Evolutionary conservation across 192 early-diverging fungal genomes (phyloP).

Genomic region (Coemansia interrupta): DNA sequence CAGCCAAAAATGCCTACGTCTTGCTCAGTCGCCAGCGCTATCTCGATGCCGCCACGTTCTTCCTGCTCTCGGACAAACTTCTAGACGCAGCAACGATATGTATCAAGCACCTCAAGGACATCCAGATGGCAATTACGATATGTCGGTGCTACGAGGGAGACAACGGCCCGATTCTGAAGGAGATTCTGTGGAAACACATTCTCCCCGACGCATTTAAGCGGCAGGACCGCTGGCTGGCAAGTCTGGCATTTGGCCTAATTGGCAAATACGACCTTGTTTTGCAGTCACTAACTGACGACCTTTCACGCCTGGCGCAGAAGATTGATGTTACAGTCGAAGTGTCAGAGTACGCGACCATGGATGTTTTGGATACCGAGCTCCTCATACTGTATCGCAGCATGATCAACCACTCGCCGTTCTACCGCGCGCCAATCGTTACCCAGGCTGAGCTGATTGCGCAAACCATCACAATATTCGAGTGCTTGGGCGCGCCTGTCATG

Average conservation of each 20-base stretch:
- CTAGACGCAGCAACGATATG: conserved; percentile 91
- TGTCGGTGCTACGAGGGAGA: conserved; percentile 88
- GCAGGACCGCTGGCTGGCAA: conserved; percentile 48
- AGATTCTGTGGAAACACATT: conserved; percentile 34
- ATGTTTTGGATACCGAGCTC: conserved; percentile 45
- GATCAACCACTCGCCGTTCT: conserved; percentile 40
- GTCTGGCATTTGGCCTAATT: conserved; percentile 39
- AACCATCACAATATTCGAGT: conserved; percentile 53
- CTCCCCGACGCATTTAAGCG: conserved; percentile 37
- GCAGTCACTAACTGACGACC: conserved; percentile 36
- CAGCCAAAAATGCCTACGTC: conserved; percentile 98
- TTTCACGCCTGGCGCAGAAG: conserved; percentile 27
- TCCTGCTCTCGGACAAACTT: conserved; percentile 83
- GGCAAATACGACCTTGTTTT: conserved; percentile 43
- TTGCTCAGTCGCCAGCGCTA: conserved; percentile 91
- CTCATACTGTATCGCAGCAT: conserved; percentile 46
- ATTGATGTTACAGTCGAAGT: conserved; percentile 26
- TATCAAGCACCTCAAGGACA: conserved; percentile 84
- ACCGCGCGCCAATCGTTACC: conserved; percentile 36
- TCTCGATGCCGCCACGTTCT: conserved; percentile 92
- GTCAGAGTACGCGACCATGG: conserved; percentile 35
- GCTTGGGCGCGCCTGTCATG: conserved; percentile 48
- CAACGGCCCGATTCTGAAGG: conserved; percentile 44
- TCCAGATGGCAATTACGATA: conserved; percentile 87
- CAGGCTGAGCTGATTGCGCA: conserved; percentile 51